These are phyloP conservation scores for Chamaenerion angustifolium DNA, from an alignment of 345 rosid species.

Conservation along the genomic window DNA sequence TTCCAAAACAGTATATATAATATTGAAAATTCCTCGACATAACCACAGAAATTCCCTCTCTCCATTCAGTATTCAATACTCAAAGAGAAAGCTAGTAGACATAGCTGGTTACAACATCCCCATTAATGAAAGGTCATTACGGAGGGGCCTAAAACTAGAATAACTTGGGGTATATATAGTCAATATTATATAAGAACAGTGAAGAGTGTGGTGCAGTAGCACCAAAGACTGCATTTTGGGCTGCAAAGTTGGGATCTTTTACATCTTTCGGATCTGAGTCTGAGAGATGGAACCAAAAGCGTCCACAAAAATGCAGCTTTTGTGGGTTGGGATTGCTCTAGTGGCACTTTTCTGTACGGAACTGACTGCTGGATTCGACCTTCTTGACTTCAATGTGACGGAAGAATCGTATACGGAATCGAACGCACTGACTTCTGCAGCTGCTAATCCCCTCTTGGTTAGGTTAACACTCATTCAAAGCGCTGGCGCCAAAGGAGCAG, in stretches of 20 bases:
- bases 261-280: not conserved
- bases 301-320: conserved; percentile 7
- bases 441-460: conserved; percentile 8
- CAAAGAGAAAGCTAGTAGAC: no score
- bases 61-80: no score
- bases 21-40: no score
- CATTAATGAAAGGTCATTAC: no score
- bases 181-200: no score
- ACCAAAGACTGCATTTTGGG: no score
- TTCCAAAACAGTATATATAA: no score
- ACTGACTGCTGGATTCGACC: not conserved
- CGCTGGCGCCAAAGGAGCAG: conserved; percentile 18
- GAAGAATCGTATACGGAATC: conserved; percentile 6
- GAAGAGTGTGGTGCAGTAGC: no score
- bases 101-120: no score
- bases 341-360: not conserved
- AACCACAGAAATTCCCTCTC: no score
- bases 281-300: not conserved
- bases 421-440: not conserved
- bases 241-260: conserved; percentile 1
- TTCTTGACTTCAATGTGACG: conserved; percentile 6
- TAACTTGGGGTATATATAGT: no score
- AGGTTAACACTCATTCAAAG: conserved; percentile 9
- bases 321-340: conserved; percentile 8
- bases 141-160: no score